phyloP scores from a whole-genome alignment of 2,329 filamentous ascomycete species.

The Pseudocercospora ulei region DNA sequence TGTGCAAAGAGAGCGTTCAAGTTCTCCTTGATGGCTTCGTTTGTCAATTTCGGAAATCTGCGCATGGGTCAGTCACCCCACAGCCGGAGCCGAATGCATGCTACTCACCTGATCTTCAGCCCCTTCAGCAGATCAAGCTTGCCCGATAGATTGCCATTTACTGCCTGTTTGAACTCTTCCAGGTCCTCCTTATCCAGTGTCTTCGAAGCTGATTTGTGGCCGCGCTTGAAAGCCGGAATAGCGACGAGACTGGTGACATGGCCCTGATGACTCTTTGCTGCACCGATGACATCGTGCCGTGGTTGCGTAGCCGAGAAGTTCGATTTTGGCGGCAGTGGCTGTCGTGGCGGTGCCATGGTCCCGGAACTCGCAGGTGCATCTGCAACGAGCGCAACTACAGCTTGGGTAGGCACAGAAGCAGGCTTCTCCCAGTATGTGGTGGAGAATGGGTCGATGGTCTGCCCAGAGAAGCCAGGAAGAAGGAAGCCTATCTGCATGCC shows the following conservation, averaged over 20 bases:
- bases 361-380: constrained; percentile 19
- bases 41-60: constrained; percentile 60
- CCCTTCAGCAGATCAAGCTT: constrained; percentile 67
- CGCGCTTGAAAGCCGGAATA: constrained; percentile 28
- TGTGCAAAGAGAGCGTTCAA: constrained; percentile 56
- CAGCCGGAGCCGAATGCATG: constrained; percentile 2
- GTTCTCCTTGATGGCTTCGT: constrained; percentile 61
- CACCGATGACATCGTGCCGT: constrained; percentile 26
- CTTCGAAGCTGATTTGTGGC: constrained; percentile 35
- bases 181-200: constrained; percentile 52
- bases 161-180: constrained; percentile 56
- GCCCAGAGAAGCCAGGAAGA: constrained; percentile 29
- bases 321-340: constrained; percentile 37
- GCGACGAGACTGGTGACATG: constrained; percentile 30
- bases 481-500: constrained; percentile 30
- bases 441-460: constrained; percentile 76
- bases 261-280: constrained; percentile 30
- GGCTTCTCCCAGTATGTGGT: constrained; percentile 61
- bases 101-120: constrained; percentile 56
- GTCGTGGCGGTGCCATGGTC: constrained; percentile 35
- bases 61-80: constrained; percentile 14
- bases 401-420: constrained; percentile 24
- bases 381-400: constrained; percentile 18
- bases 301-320: constrained; percentile 25
- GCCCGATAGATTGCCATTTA: constrained; percentile 61